Conservation (phyloP, 1,284 basidiomycete species). For the Schizophyllum amplum region DNA sequence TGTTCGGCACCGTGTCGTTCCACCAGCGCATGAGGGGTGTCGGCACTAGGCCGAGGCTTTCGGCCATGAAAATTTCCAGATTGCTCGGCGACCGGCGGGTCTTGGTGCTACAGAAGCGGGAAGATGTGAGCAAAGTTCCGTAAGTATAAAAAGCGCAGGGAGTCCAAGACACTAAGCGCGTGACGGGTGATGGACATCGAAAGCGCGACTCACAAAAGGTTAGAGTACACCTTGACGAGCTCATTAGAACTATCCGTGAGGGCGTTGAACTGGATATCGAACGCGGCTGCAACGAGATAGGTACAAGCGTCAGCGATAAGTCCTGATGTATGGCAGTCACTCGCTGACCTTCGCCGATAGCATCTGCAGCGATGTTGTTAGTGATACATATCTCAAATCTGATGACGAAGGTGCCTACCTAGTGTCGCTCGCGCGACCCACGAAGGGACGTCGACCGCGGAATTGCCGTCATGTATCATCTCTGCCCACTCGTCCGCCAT, state of each 20-base stretch:
- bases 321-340: no score
- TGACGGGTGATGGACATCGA: neutral
- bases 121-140: no score
- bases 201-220: slow-evolving; percentile 27
- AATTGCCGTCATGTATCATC: slow-evolving; percentile 26
- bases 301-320: neutral
- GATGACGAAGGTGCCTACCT: neutral
- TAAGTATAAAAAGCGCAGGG: slow-evolving; percentile 20
- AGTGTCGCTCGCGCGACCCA: slow-evolving; percentile 34
- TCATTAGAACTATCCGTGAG: slow-evolving; percentile 30
- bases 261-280: slow-evolving; percentile 40
- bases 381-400: neutral
- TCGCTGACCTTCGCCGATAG: slow-evolving; percentile 35
- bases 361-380: slow-evolving; percentile 13
- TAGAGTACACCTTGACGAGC: slow-evolving; percentile 37
- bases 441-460: slow-evolving; percentile 30
- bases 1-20: slow-evolving; percentile 29
- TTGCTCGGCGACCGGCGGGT: slow-evolving; percentile 31
- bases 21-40: slow-evolving; percentile 34
- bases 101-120: neutral
- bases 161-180: slow-evolving; percentile 26
- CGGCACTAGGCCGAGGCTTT: slow-evolving; percentile 30
- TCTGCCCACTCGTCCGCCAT: slow-evolving; percentile 34
- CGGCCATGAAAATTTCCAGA: slow-evolving; percentile 24
- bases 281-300: slow-evolving; percentile 26